A percentile compares a stretch with the other conserved stretches of the same genome.
Evolutionary conservation across 345 rosid species (phyloP).

Genomic region (Salix viminalis): DNA sequence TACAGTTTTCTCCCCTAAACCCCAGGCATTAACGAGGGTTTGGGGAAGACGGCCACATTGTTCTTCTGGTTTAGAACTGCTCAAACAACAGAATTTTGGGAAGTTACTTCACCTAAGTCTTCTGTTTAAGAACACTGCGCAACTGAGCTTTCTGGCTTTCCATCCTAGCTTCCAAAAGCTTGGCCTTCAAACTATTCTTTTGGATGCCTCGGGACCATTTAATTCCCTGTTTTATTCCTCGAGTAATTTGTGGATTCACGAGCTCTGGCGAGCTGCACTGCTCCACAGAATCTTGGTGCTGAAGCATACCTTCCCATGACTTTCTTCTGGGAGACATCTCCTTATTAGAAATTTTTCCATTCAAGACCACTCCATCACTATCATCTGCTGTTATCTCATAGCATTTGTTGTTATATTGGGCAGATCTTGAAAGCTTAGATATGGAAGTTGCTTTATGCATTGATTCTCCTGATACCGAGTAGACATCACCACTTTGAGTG

Average conservation of each 20-base stretch:
- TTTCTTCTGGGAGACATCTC: conserved; percentile 2
- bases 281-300: background rate
- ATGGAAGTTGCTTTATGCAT: conserved; percentile 12
- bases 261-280: background rate
- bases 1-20: background rate
- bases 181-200: conserved; percentile 17
- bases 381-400: conserved; percentile 10
- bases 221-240: conserved; percentile 22
- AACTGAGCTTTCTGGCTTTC: conserved; percentile 18
- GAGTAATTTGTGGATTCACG: conserved; percentile 21
- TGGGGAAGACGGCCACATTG: background rate
- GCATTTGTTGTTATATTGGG: background rate
- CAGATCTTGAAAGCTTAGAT: conserved; percentile 5
- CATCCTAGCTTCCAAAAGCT: conserved; percentile 16
- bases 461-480: conserved; percentile 5
- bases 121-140: conserved; percentile 5
- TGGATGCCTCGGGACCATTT: conserved; percentile 18
- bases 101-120: background rate
- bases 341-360: background rate
- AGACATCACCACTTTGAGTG: conserved; percentile 1
- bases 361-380: conserved; percentile 7
- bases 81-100: background rate
- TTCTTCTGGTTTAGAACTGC: background rate
- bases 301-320: background rate
- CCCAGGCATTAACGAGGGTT: background rate